A percentile compares a stretch with the other conserved stretches of the same genome.
Conservation (phyloP, 2,329 filamentous ascomycete genomes). For the Paramyrothecium sp. region DNA sequence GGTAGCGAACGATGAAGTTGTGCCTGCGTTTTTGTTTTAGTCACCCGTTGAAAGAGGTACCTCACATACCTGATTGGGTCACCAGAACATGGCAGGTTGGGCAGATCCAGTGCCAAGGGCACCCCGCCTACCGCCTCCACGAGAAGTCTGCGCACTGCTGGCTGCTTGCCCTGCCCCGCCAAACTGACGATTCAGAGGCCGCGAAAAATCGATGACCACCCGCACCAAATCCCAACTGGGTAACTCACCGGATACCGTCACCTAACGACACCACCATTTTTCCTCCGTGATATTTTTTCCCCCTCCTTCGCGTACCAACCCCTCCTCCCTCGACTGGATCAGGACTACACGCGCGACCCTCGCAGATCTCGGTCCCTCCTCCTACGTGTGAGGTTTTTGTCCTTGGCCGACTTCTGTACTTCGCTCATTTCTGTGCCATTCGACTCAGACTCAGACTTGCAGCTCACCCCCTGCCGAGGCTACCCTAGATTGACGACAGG, state of each 20-base stretch:
- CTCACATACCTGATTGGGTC: too few relatives aligned
- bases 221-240: constrained; percentile 12
- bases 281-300: constrained; percentile 11
- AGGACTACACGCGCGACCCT: background rate
- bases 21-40: too few relatives aligned
- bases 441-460: background rate
- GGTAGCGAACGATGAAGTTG: too few relatives aligned
- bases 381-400: background rate
- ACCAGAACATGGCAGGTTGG: too few relatives aligned
- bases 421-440: too few relatives aligned
- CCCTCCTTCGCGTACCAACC: background rate
- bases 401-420: background rate
- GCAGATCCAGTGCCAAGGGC: background rate
- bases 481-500: background rate
- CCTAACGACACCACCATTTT: constrained; percentile 2
- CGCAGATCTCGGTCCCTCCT: background rate
- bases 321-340: constrained; percentile 2
- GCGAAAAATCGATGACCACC: constrained; percentile 39
- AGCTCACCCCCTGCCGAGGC: background rate
- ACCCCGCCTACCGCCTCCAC: background rate
- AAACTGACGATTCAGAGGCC: constrained; percentile 35
- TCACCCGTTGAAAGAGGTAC: too few relatives aligned
- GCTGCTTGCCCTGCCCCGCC: constrained; percentile 25
- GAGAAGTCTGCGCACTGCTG: background rate
- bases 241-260: background rate